Evolutionary conservation across 169 alveolate genomes (phyloP).

Genomic region (Babesia gibsoni): DNA sequence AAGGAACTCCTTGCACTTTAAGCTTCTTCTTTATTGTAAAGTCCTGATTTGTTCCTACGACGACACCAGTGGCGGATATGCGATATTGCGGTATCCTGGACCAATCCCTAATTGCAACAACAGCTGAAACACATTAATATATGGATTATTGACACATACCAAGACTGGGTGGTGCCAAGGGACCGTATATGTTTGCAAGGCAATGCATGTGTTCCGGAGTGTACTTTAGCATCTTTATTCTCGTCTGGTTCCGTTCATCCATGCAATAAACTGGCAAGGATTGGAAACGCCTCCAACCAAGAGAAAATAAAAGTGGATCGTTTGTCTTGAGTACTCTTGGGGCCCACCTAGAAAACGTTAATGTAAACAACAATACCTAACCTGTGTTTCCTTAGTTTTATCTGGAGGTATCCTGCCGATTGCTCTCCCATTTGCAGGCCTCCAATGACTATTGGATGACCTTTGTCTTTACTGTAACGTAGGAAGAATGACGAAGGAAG

Average conservation of each 20-base stretch:
- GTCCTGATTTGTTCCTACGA: conserved; percentile 87
- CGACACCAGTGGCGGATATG: conserved; percentile 94
- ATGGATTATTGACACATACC: conserved; percentile 56
- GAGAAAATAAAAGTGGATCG: conserved; percentile 94
- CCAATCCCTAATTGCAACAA: conserved; percentile 79
- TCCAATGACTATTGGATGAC: conserved; percentile 60
- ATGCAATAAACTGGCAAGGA: conserved; percentile 94
- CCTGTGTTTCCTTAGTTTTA: conserved; percentile 47
- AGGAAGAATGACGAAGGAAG: conserved; percentile 49
- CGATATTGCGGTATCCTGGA: conserved; percentile 88
- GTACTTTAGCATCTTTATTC: conserved; percentile 80
- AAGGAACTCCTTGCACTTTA: conserved; percentile 94
- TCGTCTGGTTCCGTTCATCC: conserved; percentile 91
- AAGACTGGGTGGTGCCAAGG: conserved; percentile 89
- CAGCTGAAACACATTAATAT: conserved; percentile 37
- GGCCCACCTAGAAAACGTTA: conserved; percentile 90
- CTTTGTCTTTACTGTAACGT: conserved; percentile 53
- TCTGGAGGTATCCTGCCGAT: conserved; percentile 59
- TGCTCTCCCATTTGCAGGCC: conserved; percentile 61
- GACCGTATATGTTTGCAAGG: conserved; percentile 93
- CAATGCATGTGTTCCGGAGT: conserved; percentile 98
- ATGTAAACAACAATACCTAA: not conserved
- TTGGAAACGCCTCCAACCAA: conserved; percentile 99
- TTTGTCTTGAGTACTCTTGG: conserved; percentile 94
- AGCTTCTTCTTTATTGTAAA: conserved; percentile 57